Conservation (phyloP, 1,284 basidiomycete species). For the Anthracocystis panici-leucophaei region DNA sequence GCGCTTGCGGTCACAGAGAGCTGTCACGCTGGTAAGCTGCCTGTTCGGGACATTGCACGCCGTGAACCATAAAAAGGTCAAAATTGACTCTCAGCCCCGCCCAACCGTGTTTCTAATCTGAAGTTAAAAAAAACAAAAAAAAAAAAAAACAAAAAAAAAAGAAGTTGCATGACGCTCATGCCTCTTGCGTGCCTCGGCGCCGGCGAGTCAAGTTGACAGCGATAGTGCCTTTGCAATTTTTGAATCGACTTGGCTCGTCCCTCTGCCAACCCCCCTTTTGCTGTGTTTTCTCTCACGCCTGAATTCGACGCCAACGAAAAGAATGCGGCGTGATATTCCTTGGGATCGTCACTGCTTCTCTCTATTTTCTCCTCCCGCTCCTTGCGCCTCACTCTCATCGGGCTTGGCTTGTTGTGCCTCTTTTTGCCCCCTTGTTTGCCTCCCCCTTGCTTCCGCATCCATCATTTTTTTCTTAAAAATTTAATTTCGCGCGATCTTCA, state of each 20-base stretch:
- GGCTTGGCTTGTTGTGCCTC: conserved; percentile 3
- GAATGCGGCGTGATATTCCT: not conserved
- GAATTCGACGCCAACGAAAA: not conserved
- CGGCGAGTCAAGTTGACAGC: not conserved
- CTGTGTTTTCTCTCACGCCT: not conserved
- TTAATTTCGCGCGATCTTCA: not conserved
- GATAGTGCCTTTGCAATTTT: not conserved
- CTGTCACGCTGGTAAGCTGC: not conserved
- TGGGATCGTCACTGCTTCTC: conserved; percentile 17
- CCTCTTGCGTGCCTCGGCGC: conserved; percentile 34
- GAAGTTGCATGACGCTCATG: conserved; percentile 21
- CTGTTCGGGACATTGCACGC: not conserved
- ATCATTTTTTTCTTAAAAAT: conserved; percentile 3
- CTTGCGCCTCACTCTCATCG: conserved; percentile 2
- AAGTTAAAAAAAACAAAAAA: not conserved
- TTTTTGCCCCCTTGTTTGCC: not conserved
- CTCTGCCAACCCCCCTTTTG: not conserved
- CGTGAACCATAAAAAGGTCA: no score
- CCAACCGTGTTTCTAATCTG: not conserved
- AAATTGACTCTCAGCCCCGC: not conserved
- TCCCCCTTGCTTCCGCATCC: conserved; percentile 14
- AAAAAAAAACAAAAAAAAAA: not conserved
- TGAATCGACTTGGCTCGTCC: conserved; percentile 11
- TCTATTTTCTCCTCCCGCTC: not conserved
- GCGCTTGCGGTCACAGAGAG: no score